Base-by-base conservation (phyloP, 257 asterid genomes). In the Mentha longifolia region DNA sequence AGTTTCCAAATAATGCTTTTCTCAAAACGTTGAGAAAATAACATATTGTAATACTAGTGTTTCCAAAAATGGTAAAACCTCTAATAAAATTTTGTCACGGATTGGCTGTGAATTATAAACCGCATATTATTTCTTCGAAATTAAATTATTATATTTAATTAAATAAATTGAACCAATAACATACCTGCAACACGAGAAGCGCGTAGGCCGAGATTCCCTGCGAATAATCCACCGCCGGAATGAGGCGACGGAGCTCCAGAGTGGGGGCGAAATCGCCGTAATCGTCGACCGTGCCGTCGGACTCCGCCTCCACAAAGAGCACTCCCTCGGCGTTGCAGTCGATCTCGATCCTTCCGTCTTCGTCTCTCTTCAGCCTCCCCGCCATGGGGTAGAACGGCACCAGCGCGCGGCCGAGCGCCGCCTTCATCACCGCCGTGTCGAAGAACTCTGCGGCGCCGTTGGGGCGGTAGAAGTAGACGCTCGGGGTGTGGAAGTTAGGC, bases 341-440 rank as follows among this genome's bases (percentile, higher is more conserved):
- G 72, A 79, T 82, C 82, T 82, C 87, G 35, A 95, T 81, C 15
- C 99, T 87, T 0, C 99, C 99, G 56, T 95, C 99, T 25, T 88
- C 98, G 10, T 95, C 99, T 67, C 99, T 80, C 83, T 81, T 89
- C 70, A 95, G 56, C 66, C 99, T 72, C 39, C 99, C 99, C 28
- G 88, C 98, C 99, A 95, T 95, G n/a, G 99, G 99, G 50, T 95
- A 95, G 74, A 95, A 95, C 66, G 92, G 92, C 70, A 95, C 98
- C 73, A 95, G 77, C 1, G 94, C 96, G 28, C 86, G 82, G 77
- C 95, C 81, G 47, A 95, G 79, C 35, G 95, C 99, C 28, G 59
- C 89, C 87, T 85, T 88, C 12, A 95, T 77, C 76, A 68, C 89
- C 49, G 70, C 78, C 6, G 89, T 67, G 63, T 92, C 89, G 70